Evolutionary conservation across 2,329 filamentous ascomycete species (phyloP).

Genomic region (Ceratocystis alfenasii): DNA sequence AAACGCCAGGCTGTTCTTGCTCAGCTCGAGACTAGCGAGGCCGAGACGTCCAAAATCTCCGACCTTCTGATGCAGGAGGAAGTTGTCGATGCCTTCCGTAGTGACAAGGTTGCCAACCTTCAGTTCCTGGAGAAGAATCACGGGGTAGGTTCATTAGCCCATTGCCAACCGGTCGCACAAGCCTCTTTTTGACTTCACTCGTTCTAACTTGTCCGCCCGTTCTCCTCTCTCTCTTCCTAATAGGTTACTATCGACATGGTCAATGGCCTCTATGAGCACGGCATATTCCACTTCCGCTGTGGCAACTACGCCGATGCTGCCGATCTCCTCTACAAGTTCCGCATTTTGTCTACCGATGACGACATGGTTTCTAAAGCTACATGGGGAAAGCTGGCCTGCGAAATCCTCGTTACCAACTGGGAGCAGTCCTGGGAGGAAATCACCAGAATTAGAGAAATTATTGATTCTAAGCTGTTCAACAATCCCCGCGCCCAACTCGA

Average conservation of each 20-base stretch:
- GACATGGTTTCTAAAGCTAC: conserved; percentile 93
- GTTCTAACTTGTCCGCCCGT: background rate
- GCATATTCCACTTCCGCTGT: conserved; percentile 95
- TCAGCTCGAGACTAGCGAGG: conserved; percentile 69
- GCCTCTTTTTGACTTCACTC: background rate
- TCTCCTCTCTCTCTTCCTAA: background rate
- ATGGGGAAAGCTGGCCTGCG: conserved; percentile 94
- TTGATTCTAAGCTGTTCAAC: conserved; percentile 91
- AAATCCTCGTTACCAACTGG: conserved; percentile 93
- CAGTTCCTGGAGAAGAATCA: conserved; percentile 95
- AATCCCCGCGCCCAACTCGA: conserved; percentile 91
- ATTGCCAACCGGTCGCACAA: background rate
- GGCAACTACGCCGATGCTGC: conserved; percentile 84
- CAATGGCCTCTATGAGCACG: conserved; percentile 87
- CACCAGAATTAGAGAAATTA: conserved; percentile 77
- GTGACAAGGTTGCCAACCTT: conserved; percentile 98
- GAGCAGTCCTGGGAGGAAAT: conserved; percentile 85
- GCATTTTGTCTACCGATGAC: conserved; percentile 94
- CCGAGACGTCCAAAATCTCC: conserved; percentile 79
- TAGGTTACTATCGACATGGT: conserved; percentile 89
- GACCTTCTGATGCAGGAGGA: conserved; percentile 77
- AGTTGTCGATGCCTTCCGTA: conserved; percentile 79
- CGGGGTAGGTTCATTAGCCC: conserved; percentile 41
- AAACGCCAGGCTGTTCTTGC: conserved; percentile 82
- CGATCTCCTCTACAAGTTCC: conserved; percentile 93